Evolutionary conservation across 768 basidiomycete species (phyloP).

Genomic region (Tricholoma saponaceum): DNA sequence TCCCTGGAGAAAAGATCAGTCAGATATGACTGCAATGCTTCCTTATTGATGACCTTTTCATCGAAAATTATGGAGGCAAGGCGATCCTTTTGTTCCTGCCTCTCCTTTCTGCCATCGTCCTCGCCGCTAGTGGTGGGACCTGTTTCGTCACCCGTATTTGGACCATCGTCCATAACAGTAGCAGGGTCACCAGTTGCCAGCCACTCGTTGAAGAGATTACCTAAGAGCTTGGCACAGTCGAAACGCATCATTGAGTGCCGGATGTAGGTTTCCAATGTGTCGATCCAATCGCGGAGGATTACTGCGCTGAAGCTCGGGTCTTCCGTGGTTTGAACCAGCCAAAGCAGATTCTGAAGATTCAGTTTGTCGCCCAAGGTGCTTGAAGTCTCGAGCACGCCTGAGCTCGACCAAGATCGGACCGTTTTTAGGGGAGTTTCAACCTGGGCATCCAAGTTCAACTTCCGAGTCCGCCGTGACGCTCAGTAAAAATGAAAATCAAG

Average conservation of each 20-base stretch:
- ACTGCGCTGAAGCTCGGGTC: constrained; percentile 36
- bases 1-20: constrained; percentile 30
- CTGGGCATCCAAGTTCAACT: too few species aligned
- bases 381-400: constrained; percentile 19
- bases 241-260: constrained; percentile 30
- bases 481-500: too few species aligned
- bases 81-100: constrained; percentile 26
- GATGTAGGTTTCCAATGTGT: constrained; percentile 36
- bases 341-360: constrained; percentile 27
- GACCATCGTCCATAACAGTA: too few species aligned
- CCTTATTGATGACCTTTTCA: constrained; percentile 27
- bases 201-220: constrained; percentile 41
- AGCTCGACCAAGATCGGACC: constrained; percentile 31
- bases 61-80: constrained; percentile 38
- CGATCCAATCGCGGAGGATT: constrained; percentile 32
- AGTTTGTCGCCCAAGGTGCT: constrained; percentile 18
- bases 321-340: constrained; percentile 35
- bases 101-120: constrained; percentile 34
- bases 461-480: too few species aligned
- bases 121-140: constrained; percentile 10
- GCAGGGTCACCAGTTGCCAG: constrained; percentile 36
- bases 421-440: constrained; percentile 27
- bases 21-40: constrained; percentile 30
- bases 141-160: constrained; percentile 5
- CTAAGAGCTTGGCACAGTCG: constrained; percentile 37